These are phyloP conservation scores for Pichia terricola DNA, from an alignment of 1,139 yeast genomes.

Conservation along the genomic window DNA sequence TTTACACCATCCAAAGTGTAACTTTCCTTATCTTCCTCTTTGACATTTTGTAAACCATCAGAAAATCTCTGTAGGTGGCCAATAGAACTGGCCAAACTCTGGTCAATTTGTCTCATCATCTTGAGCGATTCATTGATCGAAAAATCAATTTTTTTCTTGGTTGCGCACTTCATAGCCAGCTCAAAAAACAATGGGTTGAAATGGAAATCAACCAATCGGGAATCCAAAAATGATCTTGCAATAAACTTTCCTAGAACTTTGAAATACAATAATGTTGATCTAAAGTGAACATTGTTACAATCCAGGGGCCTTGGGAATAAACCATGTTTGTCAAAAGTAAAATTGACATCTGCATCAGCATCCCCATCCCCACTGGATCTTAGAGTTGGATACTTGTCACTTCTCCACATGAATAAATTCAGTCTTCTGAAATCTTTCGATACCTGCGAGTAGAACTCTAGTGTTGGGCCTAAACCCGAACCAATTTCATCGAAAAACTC, in stretches of 20 bases:
- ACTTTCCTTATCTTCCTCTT: conserved; percentile 17
- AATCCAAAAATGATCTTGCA: conserved; percentile 81
- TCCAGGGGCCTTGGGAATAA: conserved; percentile 65
- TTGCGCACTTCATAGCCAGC: conserved; percentile 25
- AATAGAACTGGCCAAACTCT: conserved; percentile 52
- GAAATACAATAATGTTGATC: conserved; percentile 45
- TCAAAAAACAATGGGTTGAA: conserved; percentile 67
- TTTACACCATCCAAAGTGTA: conserved; percentile 34
- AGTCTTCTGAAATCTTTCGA: conserved; percentile 63
- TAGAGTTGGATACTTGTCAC: conserved; percentile 25
- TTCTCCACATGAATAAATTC: conserved; percentile 63
- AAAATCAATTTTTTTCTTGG: background rate
- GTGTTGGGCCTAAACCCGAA: conserved; percentile 91
- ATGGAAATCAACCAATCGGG: conserved; percentile 74
- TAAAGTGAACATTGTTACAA: conserved; percentile 29
- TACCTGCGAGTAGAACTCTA: conserved; percentile 80
- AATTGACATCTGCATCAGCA: conserved; percentile 25
- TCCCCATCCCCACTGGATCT: conserved; percentile 2
- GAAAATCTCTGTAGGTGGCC: conserved; percentile 39
- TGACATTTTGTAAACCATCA: conserved; percentile 14
- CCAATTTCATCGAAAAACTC: conserved; percentile 93
- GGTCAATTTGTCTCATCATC: conserved; percentile 47
- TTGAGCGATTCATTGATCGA: conserved; percentile 23
- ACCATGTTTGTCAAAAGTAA: conserved; percentile 39
- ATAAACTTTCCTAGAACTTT: conserved; percentile 69